Evolutionary conservation across 2,329 filamentous ascomycete species (phyloP), one percentile per base, ranked within the genome.

Genomic region (Penicillium sp.): DNA sequence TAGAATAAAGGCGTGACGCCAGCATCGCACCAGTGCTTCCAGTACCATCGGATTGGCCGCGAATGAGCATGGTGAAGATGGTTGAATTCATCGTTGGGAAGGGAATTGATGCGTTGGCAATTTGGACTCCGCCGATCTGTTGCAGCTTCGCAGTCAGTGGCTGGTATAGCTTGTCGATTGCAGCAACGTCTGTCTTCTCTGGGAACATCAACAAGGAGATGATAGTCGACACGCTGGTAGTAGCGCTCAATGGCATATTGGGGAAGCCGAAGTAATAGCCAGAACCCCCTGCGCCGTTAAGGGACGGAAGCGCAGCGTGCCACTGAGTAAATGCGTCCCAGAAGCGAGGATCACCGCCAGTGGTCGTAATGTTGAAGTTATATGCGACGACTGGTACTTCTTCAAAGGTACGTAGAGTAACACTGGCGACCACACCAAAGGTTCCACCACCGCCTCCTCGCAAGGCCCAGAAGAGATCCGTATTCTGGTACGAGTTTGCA

Each of bases 381-480:
- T 62, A 62, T 11, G 71, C 55, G 5, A 77, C 61, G 41, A 78
- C 60, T 2, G 73, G 75, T 5, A 71, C 70, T 22, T 77, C 68
- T 65, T 76, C 72, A 48, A 78, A 78, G 10, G 78, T 76, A n/a
- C 75, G 75, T 38, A 81, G 63, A 12, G 78, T 80, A 37, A 76
- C 78, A 25, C 71, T 73, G 8, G 76, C 72, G 5, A 80, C 78
- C 17, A 81, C 70, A 38, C 79, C 78, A 61, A 78, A 78, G 59
- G 65, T 69, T 17, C 82, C 83, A 1, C 84, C 85, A 3, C 85
- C 85, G 5, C 84, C 84, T 10, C 82, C 82, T 28, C 79, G 76
- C 5, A 83, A 68, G 20, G 81, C 81, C 76, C 78, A 82, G 69
- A 82, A 84, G 1, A 84, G 71, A 55, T 82, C 79, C 0, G 68